Base-by-base conservation (phyloP, 345 rosid species). In the Hypericum perforatum region DNA sequence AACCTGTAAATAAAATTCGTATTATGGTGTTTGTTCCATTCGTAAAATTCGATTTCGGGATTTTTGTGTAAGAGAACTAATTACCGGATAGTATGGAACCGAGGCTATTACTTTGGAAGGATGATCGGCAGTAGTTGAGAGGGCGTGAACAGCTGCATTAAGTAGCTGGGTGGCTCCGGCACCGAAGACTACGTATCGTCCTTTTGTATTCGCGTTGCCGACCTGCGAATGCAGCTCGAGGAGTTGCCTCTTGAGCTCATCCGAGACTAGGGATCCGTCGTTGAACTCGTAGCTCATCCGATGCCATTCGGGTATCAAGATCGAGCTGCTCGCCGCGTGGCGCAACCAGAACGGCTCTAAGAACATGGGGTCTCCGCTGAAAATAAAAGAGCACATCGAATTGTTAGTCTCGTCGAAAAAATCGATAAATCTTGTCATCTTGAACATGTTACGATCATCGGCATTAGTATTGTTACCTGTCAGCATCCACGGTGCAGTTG, bases 341-440 rank as follows among this genome's bases (percentile, higher is more conserved):
- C 44, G 38, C 37, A 38, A 8, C 62, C 68, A 57, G 49, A 57
- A 64, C 6, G 68, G 68, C 62, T 64, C 68, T 40, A 57, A 46
- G 57, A 64, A 64, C 39, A 52, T 57, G 41, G 68, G 62, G 42
- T 64, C 68, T 22, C 68, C 62, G 37, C 68, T 64, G 57, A 32
- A 69, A 49, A 2, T n/a, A 32, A 41, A 5, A 6, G 11, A 22
- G n/a, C 11, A 5, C 0, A 11, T 4, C 3, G 3, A 13, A 29
- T 56, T 29, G 60, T 45, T 11, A 44, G 37, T 45, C 32, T 22
- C 32, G 32, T 22, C 32, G 2, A n/a, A n/a, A n/a, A n/a, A 22
- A 22, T 22, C 32, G 32, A 22, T 22, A 22, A 4, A 22, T 4
- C 32, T n/a, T n/a, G n/a, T n/a, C n/a, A 22, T 22, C 4, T 22